Conservation (phyloP, 2,329 filamentous ascomycete genomes). For the Xylariomycetidae sp. region DNA sequence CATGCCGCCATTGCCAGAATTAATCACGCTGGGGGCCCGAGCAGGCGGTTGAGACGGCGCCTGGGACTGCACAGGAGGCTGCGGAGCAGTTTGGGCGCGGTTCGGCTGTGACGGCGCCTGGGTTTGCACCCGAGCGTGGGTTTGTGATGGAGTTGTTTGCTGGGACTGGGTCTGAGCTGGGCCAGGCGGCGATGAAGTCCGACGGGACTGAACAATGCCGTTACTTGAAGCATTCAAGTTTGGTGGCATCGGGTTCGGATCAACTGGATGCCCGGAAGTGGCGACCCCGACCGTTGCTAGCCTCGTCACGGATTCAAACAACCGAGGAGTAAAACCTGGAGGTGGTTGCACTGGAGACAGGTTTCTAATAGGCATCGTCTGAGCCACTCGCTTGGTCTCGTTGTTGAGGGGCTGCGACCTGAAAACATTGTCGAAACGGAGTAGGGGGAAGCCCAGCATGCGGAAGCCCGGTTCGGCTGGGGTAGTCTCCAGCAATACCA, state of each 20-base stretch:
- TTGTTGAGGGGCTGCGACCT: constrained; percentile 24
- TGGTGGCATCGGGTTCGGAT: constrained; percentile 8
- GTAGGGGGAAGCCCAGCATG: constrained; percentile 25
- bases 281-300: no score
- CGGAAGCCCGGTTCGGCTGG: constrained; percentile 26
- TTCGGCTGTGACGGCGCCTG: background rate
- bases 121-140: constrained; percentile 3
- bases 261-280: no score
- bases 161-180: constrained; percentile 9
- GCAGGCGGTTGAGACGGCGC: background rate
- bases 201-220: constrained; percentile 5
- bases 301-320: constrained; percentile 10
- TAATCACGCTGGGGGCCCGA: constrained; percentile 23
- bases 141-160: background rate
- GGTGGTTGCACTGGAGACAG: constrained; percentile 14
- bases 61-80: constrained; percentile 2
- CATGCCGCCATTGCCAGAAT: constrained; percentile 28
- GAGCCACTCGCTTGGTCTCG: constrained; percentile 21
- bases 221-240: constrained; percentile 5
- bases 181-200: constrained; percentile 7
- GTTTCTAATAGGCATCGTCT: constrained; percentile 12
- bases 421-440: constrained; percentile 27
- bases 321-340: constrained; percentile 19
- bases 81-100: constrained; percentile 3
- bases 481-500: constrained; percentile 27